Percentiles rank a stretch among this genome's conserved stretches.
phyloP scores from a whole-genome alignment of 305 asterid species.

The Nicotiana rustica region DNA sequence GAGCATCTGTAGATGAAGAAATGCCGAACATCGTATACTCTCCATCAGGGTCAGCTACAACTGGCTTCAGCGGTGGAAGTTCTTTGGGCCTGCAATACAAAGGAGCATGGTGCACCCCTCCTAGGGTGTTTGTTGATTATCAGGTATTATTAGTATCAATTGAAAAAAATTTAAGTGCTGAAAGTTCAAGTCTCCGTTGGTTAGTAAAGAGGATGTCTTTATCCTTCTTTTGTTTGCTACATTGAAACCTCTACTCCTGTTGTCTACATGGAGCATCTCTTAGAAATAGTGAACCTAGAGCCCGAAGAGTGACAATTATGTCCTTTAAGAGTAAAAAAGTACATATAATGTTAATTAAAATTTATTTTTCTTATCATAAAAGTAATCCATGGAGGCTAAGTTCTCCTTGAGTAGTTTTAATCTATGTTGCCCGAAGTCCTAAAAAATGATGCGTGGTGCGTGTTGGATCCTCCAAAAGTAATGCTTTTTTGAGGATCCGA shows the following conservation, averaged over 20 bases:
- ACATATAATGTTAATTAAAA: neutral
- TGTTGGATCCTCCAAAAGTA: too few relatives aligned
- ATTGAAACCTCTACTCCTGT: neutral
- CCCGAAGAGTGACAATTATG: neutral
- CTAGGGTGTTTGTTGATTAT: conserved; percentile 94
- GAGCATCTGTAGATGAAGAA: conserved; percentile 82
- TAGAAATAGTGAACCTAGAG: conserved; percentile 14
- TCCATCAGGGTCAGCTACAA: conserved; percentile 92
- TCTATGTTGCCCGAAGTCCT: too few relatives aligned
- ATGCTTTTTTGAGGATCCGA: too few relatives aligned
- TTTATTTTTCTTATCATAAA: neutral
- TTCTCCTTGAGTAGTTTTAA: neutral
- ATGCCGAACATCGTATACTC: conserved; percentile 76
- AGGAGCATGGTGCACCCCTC: conserved; percentile 99
- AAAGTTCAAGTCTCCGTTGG: conserved; percentile 20
- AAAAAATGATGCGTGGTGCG: too few relatives aligned
- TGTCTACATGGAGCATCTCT: neutral
- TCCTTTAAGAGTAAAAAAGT: neutral
- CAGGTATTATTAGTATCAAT: conserved; percentile 60
- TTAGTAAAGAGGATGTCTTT: neutral
- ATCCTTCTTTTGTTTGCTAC: neutral
- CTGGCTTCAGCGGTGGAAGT: conserved; percentile 98
- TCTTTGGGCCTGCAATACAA: conserved; percentile 96
- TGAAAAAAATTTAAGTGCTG: neutral
- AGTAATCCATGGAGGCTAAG: neutral